Evolutionary conservation across 345 rosid genomes (phyloP), one percentile per base, ranked within the genome.

Genomic region (Rhizophora mangle): DNA sequence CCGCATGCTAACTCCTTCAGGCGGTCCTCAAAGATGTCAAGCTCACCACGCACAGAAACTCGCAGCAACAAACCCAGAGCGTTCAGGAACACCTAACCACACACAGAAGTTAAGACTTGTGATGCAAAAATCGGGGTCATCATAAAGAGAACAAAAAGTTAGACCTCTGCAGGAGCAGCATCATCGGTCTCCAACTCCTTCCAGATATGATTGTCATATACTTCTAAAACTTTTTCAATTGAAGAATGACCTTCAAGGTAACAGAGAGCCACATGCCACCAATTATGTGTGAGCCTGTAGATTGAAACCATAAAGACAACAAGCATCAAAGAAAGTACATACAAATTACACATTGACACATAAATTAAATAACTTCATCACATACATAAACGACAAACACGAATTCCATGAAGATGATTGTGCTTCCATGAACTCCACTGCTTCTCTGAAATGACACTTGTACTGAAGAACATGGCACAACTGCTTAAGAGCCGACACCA

Each of bases 211-310:
- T 79, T 70, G 65, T 94, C 96, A 43, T 91, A 91, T 69, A 91
- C 72, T 69, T 87, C 96, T 63, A 81, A 67, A 47, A 89, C 82
- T 74, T 83, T 87, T 59, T 68, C 72, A 22, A 87, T 79, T 18
- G 89, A 80, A 74, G 91, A 79, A 78, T 89, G 84, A 73, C 96
- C 96, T 87, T 91, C 98, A 82, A 94, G 71, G 85, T 87, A 94
- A 83, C 97, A 94, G 58, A 94, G 90, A 46, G 97, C 94, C 62
- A 89, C 82, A 62, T 91, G 98, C 98, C 98, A 94, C 98, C 98
- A 94, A 76, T 94, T 88, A 83, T 94, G 97, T 32, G 97, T 94
- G 58, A 80, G 78, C 90, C 98, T 94, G 63, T 47, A 32, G 30
- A 53, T 63, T 63, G 20, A 55, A 56, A 51, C 10, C 60, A 63